phyloP scores from a whole-genome alignment of 1,284 basidiomycete genomes.

The Sutorius eximius region DNA sequence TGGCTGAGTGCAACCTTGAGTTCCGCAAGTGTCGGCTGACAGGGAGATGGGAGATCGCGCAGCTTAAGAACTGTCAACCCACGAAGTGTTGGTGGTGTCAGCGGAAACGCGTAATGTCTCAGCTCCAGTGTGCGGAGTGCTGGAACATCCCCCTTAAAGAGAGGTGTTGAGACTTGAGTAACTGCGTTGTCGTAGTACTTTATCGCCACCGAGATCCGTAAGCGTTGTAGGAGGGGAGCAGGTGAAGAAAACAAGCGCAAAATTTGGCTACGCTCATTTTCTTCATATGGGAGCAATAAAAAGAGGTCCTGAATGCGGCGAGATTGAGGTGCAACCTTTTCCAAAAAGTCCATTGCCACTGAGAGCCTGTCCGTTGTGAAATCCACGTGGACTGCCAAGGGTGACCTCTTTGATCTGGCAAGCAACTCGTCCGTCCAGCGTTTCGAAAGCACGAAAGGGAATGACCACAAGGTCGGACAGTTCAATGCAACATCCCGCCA shows the following conservation, averaged over 20 bases:
- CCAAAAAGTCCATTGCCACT: constrained; percentile 20
- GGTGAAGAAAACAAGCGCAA: constrained; percentile 14
- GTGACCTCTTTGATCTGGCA: constrained; percentile 36
- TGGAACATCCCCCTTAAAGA: constrained; percentile 29
- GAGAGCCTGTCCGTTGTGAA: constrained; percentile 12
- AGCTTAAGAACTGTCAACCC: constrained; percentile 35
- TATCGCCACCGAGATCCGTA: constrained; percentile 15
- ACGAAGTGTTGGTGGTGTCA: constrained; percentile 29
- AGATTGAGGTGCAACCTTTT: constrained; percentile 21
- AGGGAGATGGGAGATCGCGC: constrained; percentile 18
- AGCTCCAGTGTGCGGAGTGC: constrained; percentile 34
- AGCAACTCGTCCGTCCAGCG: constrained; percentile 38
- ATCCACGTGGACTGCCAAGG: constrained; percentile 31
- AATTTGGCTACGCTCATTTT: constrained; percentile 7
- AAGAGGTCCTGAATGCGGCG: constrained; percentile 24
- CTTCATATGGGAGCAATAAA: constrained; percentile 7
- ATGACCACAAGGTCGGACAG: constrained; percentile 38
- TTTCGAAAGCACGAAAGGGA: constrained; percentile 27
- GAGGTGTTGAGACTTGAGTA: constrained; percentile 14
- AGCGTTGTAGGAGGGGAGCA: constrained; percentile 19
- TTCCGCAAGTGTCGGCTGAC: constrained; percentile 26
- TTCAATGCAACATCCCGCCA: constrained; percentile 39
- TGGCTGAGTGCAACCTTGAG: constrained; percentile 28
- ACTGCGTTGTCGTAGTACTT: constrained; percentile 7
- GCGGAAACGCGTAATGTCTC: constrained; percentile 26